A percentile compares a stretch with the other conserved stretches of the same genome.
Evolutionary conservation across 23 red algal species (phyloP).

Genomic region (Pyropia haitanensis): DNA sequence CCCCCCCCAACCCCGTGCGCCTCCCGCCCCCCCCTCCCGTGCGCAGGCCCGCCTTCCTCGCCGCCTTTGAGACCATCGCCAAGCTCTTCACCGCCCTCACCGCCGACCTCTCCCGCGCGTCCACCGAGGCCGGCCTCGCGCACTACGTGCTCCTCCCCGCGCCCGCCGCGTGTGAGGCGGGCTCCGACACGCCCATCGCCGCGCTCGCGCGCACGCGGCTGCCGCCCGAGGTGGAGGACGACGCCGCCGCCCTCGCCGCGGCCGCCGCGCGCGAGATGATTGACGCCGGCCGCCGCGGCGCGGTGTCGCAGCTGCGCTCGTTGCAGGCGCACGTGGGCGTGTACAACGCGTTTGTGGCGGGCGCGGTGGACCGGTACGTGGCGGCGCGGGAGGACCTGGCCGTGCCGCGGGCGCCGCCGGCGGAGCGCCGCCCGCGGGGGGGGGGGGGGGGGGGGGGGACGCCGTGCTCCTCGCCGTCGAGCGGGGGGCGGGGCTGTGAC

Average conservation of each 20-base stretch:
- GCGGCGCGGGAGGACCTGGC: constrained; percentile 3
- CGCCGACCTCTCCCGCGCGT: constrained; percentile 14
- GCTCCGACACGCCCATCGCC: constrained; percentile 1
- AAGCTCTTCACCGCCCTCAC: constrained; percentile 12
- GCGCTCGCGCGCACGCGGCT: constrained; percentile 13
- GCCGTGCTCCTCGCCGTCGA: too few relatives aligned
- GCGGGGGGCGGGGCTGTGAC: too few relatives aligned
- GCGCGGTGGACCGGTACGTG: constrained; percentile 5
- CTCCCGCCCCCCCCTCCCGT: too few relatives aligned
- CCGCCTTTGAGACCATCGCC: constrained; percentile 15
- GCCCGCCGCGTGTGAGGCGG: constrained; percentile 3
- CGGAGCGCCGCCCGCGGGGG: too few relatives aligned
- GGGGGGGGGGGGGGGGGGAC: too few relatives aligned
- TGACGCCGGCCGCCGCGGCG: neutral
- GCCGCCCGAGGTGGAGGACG: constrained; percentile 14
- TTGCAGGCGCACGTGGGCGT: neutral
- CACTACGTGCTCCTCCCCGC: constrained; percentile 5
- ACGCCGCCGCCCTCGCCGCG: neutral
- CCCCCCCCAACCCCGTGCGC: too few relatives aligned
- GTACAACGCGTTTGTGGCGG: constrained; percentile 13
- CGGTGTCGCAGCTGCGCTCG: neutral
- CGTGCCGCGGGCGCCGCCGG: constrained; percentile 2
- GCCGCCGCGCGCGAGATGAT: neutral
- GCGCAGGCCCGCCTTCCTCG: constrained; percentile 6
- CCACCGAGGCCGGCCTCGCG: neutral